These are phyloP conservation scores for Sungouiella blattae DNA, from an alignment of 805 yeast genomes.

Conservation along the genomic window DNA sequence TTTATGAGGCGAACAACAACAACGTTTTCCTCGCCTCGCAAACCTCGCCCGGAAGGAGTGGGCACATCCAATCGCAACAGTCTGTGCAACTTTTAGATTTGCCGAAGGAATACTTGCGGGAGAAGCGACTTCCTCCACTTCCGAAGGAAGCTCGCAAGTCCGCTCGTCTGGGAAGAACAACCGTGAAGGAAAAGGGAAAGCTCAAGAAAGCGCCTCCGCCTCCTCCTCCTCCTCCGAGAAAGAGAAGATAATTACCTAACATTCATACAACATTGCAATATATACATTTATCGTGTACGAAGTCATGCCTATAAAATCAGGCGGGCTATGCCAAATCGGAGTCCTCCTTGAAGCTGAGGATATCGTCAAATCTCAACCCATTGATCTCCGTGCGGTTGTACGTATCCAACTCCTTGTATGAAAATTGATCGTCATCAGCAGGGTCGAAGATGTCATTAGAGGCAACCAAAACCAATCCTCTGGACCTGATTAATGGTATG, in stretches of 20 bases:
- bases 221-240: conserved; percentile 26
- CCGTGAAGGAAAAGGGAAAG: no score
- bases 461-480: conserved; percentile 84
- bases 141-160: conserved; percentile 10
- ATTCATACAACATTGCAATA: neutral
- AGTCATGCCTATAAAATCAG: no score
- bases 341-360: conserved; percentile 64
- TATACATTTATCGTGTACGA: no score
- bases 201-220: conserved; percentile 45
- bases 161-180: conserved; percentile 24
- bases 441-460: conserved; percentile 38
- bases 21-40: conserved; percentile 22
- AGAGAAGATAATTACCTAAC: conserved; percentile 1
- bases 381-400: conserved; percentile 51
- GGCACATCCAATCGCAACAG: neutral
- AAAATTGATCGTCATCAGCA: conserved; percentile 16
- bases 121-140: conserved; percentile 20
- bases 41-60: neutral
- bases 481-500: conserved; percentile 67
- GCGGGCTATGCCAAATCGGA: conserved; percentile 22
- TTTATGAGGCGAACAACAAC: conserved; percentile 22
- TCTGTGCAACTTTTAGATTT: conserved; percentile 26
- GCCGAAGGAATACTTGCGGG: conserved; percentile 29
- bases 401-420: conserved; percentile 31
- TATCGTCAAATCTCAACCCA: conserved; percentile 62